Percentiles rank a stretch among this genome's conserved stretches.
phyloP scores from a whole-genome alignment of 345 rosid genomes.

The Eutrema heterophyllum region DNA sequence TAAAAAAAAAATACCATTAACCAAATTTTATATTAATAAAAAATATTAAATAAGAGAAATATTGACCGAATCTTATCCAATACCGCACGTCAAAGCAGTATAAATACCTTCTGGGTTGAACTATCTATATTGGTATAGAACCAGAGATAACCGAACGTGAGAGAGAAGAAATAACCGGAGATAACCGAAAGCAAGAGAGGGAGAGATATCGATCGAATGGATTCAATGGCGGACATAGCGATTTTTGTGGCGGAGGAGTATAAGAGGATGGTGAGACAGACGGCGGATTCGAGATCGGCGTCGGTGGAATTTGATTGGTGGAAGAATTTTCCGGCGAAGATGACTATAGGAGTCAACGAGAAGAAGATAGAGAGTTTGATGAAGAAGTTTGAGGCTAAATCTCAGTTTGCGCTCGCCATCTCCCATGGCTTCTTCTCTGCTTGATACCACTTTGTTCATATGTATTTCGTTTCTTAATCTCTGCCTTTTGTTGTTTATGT shows the following conservation, averaged over 20 bases:
- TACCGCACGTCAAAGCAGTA: constrained; percentile 1
- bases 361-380: constrained; percentile 24
- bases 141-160: constrained; percentile 19
- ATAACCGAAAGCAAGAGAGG: background rate
- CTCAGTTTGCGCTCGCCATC: constrained; percentile 26
- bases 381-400: constrained; percentile 23
- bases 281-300: constrained; percentile 2
- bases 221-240: constrained; percentile 33
- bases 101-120: background rate
- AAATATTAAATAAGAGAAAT: background rate
- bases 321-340: constrained; percentile 24
- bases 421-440: constrained; percentile 30
- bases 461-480: background rate
- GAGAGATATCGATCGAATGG: background rate
- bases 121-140: background rate
- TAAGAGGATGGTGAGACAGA: constrained; percentile 16
- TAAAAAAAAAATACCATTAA: constrained; percentile 6
- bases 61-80: constrained; percentile 26
- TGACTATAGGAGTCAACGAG: constrained; percentile 10
- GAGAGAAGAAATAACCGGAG: background rate
- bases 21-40: background rate
- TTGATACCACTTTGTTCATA: constrained; percentile 1
- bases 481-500: background rate
- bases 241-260: constrained; percentile 36
- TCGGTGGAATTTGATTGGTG: constrained; percentile 1